These are phyloP conservation scores for Cercospora zeina DNA, from an alignment of 2,329 filamentous ascomycete genomes.

Conservation along the genomic window DNA sequence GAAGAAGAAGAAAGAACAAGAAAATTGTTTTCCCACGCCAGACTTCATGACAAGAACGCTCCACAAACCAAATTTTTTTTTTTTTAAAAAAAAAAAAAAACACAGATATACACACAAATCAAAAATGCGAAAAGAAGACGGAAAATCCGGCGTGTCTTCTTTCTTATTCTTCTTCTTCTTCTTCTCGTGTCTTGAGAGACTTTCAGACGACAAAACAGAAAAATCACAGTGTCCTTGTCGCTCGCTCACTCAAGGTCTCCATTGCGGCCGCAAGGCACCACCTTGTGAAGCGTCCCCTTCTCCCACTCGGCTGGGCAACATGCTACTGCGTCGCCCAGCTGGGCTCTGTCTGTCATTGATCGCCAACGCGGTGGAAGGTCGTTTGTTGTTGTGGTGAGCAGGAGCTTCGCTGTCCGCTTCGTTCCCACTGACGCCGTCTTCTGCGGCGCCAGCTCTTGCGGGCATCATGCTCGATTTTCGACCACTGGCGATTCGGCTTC, in stretches of 20 bases:
- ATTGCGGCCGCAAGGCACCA: slow-evolving; percentile 26
- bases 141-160: too few species aligned
- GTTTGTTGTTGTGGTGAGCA: slow-evolving; percentile 22
- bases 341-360: slow-evolving; percentile 30
- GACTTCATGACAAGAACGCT: too few species aligned
- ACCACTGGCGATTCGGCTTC: slow-evolving; percentile 22
- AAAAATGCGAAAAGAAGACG: too few species aligned
- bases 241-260: slow-evolving; percentile 22
- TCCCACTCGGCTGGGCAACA: slow-evolving; percentile 26
- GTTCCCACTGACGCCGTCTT: slow-evolving; percentile 29
- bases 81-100: too few species aligned
- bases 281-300: slow-evolving; percentile 7
- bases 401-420: slow-evolving; percentile 37
- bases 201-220: neutral
- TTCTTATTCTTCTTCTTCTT: too few species aligned
- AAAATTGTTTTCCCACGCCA: too few species aligned
- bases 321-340: slow-evolving; percentile 23
- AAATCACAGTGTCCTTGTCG: too few species aligned
- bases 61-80: too few species aligned
- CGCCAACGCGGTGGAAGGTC: slow-evolving; percentile 27
- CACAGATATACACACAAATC: too few species aligned
- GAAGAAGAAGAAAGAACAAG: too few species aligned
- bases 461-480: slow-evolving; percentile 32
- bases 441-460: slow-evolving; percentile 19
- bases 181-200: too few species aligned